These are phyloP conservation scores for Fusarium continuum DNA, from an alignment of 2,329 filamentous ascomycete genomes.

Conservation along the genomic window DNA sequence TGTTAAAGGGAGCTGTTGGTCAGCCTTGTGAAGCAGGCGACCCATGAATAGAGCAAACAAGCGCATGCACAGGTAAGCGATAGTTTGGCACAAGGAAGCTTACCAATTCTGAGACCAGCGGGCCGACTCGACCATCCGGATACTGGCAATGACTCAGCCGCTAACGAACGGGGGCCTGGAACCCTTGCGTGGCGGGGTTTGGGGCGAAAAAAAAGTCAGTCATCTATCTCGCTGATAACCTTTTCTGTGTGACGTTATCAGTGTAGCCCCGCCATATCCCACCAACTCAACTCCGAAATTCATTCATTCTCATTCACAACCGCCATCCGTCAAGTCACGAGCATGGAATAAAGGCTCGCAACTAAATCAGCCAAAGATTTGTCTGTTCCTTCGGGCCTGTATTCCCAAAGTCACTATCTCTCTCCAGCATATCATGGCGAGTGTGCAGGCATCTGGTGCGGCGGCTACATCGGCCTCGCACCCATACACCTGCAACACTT, in stretches of 20 bases:
- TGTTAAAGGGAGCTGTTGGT: slow-evolving; percentile 17
- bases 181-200: slow-evolving; percentile 32
- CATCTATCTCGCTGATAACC: slow-evolving; percentile 34
- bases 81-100: slow-evolving; percentile 12
- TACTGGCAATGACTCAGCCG: slow-evolving; percentile 11
- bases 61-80: not conserved
- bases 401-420: not conserved
- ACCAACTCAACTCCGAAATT: slow-evolving; percentile 40
- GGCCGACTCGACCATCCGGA: not conserved
- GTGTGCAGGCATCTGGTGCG: slow-evolving; percentile 46
- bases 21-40: slow-evolving; percentile 27
- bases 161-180: slow-evolving; percentile 7
- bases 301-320: slow-evolving; percentile 35
- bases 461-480: slow-evolving; percentile 64
- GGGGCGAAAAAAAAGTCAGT: slow-evolving; percentile 39
- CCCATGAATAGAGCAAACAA: not conserved
- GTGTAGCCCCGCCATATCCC: slow-evolving; percentile 42
- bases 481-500: slow-evolving; percentile 98
- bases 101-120: not conserved
- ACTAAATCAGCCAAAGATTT: not conserved
- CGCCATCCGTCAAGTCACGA: not conserved
- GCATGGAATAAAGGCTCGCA: not conserved
- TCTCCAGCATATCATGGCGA: slow-evolving; percentile 55
- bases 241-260: slow-evolving; percentile 44
- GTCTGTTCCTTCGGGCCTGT: not conserved